A percentile compares a stretch with the other conserved stretches of the same genome.
phyloP scores from a whole-genome alignment of 768 basidiomycete species.

The Amanita jacksonii region DNA sequence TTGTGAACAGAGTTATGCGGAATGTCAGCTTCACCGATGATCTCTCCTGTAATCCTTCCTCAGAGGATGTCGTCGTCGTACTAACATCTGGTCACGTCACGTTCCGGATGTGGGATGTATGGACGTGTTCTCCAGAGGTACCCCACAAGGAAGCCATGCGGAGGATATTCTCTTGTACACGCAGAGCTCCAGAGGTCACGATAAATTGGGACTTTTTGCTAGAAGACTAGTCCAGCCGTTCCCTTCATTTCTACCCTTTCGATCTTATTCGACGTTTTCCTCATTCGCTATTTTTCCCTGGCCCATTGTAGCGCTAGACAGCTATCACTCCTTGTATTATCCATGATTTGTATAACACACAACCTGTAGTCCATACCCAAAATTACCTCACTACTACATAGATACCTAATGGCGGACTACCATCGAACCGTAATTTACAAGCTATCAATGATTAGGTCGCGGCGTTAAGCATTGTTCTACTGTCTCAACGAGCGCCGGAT shows the following conservation, averaged over 20 bases:
- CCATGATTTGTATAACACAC: neutral
- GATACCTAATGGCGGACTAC: no score
- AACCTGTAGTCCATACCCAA: neutral
- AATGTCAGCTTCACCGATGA: conserved; percentile 41
- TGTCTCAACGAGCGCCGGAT: conserved; percentile 74
- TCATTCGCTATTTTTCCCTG: conserved; percentile 3
- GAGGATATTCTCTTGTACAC: conserved; percentile 51
- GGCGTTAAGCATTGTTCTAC: conserved; percentile 49
- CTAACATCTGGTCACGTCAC: conserved; percentile 50
- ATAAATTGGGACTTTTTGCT: conserved; percentile 79
- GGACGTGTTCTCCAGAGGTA: conserved; percentile 54
- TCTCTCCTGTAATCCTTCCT: conserved; percentile 21
- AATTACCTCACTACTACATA: neutral
- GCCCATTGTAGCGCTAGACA: conserved; percentile 5
- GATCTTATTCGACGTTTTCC: conserved; percentile 8
- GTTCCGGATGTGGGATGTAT: conserved; percentile 76
- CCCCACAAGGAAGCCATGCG: conserved; percentile 51
- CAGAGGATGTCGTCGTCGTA: conserved; percentile 56
- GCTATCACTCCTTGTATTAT: conserved; percentile 1
- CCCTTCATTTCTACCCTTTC: conserved; percentile 6
- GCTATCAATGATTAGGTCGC: neutral
- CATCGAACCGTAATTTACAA: no score
- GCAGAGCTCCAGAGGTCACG: conserved; percentile 41
- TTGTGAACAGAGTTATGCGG: conserved; percentile 55
- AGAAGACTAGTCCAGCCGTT: conserved; percentile 38